phyloP scores from a whole-genome alignment of 352 stramenopile species.

The Pythium apleroticum region DNA sequence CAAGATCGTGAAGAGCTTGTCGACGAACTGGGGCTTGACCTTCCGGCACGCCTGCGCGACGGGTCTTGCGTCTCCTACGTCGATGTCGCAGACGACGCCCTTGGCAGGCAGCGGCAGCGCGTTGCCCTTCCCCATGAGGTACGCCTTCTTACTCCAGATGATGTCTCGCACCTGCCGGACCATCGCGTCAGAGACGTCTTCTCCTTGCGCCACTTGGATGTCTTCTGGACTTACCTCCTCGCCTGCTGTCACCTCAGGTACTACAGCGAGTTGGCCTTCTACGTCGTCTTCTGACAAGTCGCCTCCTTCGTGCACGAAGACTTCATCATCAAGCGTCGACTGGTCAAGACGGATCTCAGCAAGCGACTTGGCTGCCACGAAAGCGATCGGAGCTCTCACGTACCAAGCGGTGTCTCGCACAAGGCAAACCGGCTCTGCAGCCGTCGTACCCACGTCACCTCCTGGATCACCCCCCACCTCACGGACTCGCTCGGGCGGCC shows the following conservation, averaged over 20 bases:
- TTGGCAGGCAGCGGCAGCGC: slow-evolving; percentile 12
- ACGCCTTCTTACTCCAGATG: not conserved
- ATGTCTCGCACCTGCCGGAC: slow-evolving; percentile 1
- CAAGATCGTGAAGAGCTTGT: slow-evolving; percentile 30
- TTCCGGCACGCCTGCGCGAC: slow-evolving; percentile 23
- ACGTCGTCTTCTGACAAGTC: slow-evolving; percentile 8
- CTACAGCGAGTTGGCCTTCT: slow-evolving; percentile 3
- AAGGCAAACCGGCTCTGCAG: too few relatives aligned
- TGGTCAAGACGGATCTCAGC: not conserved
- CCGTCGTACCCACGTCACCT: too few relatives aligned
- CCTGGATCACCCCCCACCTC: too few relatives aligned
- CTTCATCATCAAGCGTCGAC: not conserved
- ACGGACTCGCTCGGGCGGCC: too few relatives aligned
- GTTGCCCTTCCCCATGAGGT: slow-evolving; percentile 34
- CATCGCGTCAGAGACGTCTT: slow-evolving; percentile 7
- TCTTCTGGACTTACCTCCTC: not conserved
- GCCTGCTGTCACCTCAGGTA: slow-evolving; percentile 8
- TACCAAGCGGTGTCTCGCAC: slow-evolving; percentile 4
- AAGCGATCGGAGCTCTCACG: not conserved
- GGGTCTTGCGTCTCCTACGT: slow-evolving; percentile 23
- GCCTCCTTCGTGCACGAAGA: slow-evolving; percentile 9
- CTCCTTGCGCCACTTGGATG: slow-evolving; percentile 6
- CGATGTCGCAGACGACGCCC: slow-evolving; percentile 36
- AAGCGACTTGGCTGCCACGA: not conserved
- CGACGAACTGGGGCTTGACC: slow-evolving; percentile 19